Evolutionary conservation across 1,284 basidiomycete species (phyloP).

Genomic region (Microbotryum violaceum): DNA sequence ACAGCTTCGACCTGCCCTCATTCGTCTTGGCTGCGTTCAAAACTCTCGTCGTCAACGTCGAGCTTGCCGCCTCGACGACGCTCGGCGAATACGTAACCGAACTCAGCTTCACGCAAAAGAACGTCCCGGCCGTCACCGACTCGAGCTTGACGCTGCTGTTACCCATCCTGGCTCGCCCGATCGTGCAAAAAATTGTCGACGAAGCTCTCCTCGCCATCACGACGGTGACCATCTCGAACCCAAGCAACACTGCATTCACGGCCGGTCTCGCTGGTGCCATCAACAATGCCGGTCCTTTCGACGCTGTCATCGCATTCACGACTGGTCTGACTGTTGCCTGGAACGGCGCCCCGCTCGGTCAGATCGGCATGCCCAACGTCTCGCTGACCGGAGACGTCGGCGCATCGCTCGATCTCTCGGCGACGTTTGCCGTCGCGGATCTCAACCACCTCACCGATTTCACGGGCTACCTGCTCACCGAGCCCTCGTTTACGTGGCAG

Average conservation of each 20-base stretch:
- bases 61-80: constrained; percentile 51
- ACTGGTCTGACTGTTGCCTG: constrained; percentile 58
- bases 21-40: constrained; percentile 63
- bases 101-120: constrained; percentile 57
- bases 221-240: constrained; percentile 54
- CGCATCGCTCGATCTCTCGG: constrained; percentile 52
- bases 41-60: constrained; percentile 56
- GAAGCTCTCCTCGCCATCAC: constrained; percentile 54
- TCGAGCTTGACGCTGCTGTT: constrained; percentile 47
- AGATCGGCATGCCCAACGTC: constrained; percentile 55
- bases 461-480: constrained; percentile 57
- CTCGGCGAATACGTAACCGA: constrained; percentile 63
- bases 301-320: constrained; percentile 61
- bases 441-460: constrained; percentile 57
- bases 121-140: constrained; percentile 21
- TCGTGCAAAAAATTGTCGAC: constrained; percentile 68
- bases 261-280: constrained; percentile 52
- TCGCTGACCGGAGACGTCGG: constrained; percentile 52
- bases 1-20: constrained; percentile 58
- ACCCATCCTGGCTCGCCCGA: constrained; percentile 64
- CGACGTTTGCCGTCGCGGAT: constrained; percentile 57
- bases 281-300: constrained; percentile 67
- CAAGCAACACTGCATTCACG: constrained; percentile 31
- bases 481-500: constrained; percentile 64
- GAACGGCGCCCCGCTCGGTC: constrained; percentile 55